Conservation (phyloP, 441 rosid genomes). For the Adansonia gregorii region DNA sequence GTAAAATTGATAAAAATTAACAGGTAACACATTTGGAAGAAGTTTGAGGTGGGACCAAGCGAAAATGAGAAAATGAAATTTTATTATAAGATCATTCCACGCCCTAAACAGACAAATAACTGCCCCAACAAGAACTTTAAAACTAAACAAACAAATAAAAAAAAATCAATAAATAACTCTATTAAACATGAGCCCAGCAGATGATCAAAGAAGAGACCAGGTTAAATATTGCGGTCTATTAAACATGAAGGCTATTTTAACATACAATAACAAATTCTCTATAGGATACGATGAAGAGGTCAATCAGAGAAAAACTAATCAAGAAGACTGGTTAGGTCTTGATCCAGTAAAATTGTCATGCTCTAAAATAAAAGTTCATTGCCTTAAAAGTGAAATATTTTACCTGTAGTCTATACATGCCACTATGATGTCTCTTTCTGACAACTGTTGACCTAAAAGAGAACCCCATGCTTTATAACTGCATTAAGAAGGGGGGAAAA, state of each 20-base stretch:
- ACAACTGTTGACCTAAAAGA: constrained; percentile 83
- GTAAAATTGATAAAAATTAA: background rate
- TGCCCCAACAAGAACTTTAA: background rate
- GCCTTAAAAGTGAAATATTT: constrained; percentile 24
- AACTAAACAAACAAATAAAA: constrained; percentile 3
- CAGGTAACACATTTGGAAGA: constrained; percentile 11
- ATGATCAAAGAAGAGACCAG: background rate
- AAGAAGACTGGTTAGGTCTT: background rate
- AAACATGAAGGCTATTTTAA: background rate
- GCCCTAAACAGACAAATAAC: constrained; percentile 8
- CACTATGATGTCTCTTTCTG: constrained; percentile 87
- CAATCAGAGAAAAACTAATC: background rate
- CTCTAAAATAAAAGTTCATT: constrained; percentile 1
- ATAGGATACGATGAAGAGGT: background rate
- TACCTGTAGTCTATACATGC: constrained; percentile 97
- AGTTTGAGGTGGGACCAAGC: constrained; percentile 1
- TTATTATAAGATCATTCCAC: background rate
- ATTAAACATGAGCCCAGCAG: constrained; percentile 10
- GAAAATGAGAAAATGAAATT: background rate
- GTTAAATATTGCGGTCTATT: background rate
- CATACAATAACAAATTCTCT: background rate
- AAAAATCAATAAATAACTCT: background rate
- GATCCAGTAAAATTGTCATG: constrained; percentile 1
- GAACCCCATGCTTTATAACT: constrained; percentile 94
- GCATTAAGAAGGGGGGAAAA: constrained; percentile 35